Conservation (phyloP, 371 early-diverging fungal species). For the Mucor sp. region DNA sequence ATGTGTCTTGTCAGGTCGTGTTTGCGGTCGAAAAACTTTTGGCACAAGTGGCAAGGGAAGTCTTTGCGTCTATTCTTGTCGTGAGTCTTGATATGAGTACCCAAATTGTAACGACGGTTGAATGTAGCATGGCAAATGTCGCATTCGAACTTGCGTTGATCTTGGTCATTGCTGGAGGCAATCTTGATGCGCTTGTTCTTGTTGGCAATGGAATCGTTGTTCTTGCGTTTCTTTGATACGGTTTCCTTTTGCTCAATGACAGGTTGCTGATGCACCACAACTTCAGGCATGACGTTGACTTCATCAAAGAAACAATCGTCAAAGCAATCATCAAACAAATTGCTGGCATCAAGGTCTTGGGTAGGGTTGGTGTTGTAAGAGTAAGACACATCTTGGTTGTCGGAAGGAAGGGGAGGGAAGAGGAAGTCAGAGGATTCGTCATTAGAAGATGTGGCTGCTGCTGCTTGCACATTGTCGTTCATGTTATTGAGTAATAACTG, state of each 20-base stretch:
- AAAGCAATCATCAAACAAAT: slow-evolving; percentile 15
- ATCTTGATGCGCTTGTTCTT: slow-evolving; percentile 9
- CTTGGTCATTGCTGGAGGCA: slow-evolving; percentile 1
- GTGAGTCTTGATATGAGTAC: slow-evolving; percentile 75
- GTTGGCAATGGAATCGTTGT: neutral
- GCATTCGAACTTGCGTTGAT: slow-evolving; percentile 46
- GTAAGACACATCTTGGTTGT: slow-evolving; percentile 3
- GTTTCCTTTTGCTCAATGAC: neutral
- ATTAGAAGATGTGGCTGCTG: neutral
- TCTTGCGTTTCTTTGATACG: slow-evolving; percentile 16
- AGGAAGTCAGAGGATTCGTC: slow-evolving; percentile 25
- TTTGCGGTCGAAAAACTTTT: slow-evolving; percentile 63
- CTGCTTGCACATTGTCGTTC: neutral
- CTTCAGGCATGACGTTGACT: neutral
- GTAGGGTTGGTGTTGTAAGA: neutral
- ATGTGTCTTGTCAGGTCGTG: slow-evolving; percentile 79
- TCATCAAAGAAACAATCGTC: slow-evolving; percentile 3
- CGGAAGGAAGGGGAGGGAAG: slow-evolving; percentile 41
- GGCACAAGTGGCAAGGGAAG: slow-evolving; percentile 60
- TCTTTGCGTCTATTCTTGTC: slow-evolving; percentile 63
- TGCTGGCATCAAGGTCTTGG: neutral
- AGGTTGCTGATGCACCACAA: neutral
- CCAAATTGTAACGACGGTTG: slow-evolving; percentile 74
- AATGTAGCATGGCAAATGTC: slow-evolving; percentile 60
- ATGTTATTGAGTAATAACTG: slow-evolving; percentile 23